A percentile compares a stretch with the other conserved stretches of the same genome.
phyloP scores from a whole-genome alignment of 768 basidiomycete genomes.

The Gloeostereum incarnatum region DNA sequence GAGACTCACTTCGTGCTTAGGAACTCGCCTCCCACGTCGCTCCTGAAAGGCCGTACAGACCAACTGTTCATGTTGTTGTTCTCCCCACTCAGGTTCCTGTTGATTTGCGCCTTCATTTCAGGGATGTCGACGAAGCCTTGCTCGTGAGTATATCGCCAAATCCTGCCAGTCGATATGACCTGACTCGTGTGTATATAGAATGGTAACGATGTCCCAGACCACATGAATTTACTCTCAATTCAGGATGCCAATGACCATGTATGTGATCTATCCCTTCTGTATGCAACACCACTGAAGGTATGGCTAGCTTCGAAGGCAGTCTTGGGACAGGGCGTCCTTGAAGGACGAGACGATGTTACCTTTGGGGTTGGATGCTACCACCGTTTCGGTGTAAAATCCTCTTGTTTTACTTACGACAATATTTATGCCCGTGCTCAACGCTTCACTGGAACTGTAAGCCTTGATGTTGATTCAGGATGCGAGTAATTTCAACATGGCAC shows the following conservation, averaged over 20 bases:
- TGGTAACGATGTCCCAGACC: conserved; percentile 49
- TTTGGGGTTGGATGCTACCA: conserved; percentile 36
- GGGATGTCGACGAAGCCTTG: conserved; percentile 55
- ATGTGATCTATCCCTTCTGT: conserved; percentile 13
- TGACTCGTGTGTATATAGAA: conserved; percentile 24
- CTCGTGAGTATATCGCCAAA: conserved; percentile 34
- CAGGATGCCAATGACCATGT: conserved; percentile 55
- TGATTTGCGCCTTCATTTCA: conserved; percentile 59
- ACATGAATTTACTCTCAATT: conserved; percentile 67
- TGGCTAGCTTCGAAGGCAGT: conserved; percentile 43
- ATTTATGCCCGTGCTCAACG: no score
- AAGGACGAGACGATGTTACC: conserved; percentile 48
- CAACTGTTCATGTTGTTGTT: conserved; percentile 65
- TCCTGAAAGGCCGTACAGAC: conserved; percentile 51
- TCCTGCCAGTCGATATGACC: neutral
- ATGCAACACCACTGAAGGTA: conserved; percentile 22
- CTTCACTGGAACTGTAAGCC: no score
- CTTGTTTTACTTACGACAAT: no score
- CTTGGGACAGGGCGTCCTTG: conserved; percentile 40
- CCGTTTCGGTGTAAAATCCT: no score
- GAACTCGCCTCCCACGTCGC: conserved; percentile 44
- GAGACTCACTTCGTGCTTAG: conserved; percentile 23
- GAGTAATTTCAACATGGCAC: no score
- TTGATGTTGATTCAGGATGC: no score
- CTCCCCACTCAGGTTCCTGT: conserved; percentile 68